Base-by-base conservation (phyloP, 1,284 basidiomycete species). In the Baeospora myosura region DNA sequence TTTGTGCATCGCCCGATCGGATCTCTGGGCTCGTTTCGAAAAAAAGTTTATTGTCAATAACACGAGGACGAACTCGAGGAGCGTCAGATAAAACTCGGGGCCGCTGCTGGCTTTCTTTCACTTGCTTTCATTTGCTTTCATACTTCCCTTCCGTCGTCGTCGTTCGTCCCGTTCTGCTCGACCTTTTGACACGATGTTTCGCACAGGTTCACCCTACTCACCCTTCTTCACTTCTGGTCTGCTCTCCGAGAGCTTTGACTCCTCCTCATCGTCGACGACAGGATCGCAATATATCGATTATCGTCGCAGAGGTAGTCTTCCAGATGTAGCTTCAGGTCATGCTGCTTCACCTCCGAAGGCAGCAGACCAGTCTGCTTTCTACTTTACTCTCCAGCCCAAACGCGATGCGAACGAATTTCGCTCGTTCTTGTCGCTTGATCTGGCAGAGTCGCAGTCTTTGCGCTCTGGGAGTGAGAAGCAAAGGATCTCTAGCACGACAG, bases 221-320 rank as follows among this genome's bases (percentile, higher is more conserved):
- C 65, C 72, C 22, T 74, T 79, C 57, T 78, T 79, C 68, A 76
- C 70, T 6, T 73, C 72, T n/a, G 76, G 76, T 40, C 65, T 79
- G 16, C 59, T 74, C 44, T 69, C 66, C 21, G 64, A 4, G 57
- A 38, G 59, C 52, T 11, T 52, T 52, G 28, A 47, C 50, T 35
- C 58, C 48, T 30, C 61, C 52, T 42, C 55, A 47, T 51, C 64
- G 20, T 60, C 58, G 23, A 53, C 17, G 45, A 58, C 17, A 53
- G 59, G n/a, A 61, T 60, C 4, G 54, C 58, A 23, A n/a, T n/a
- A n/a, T n/a, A n/a, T n/a, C n/a, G 57, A 58, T 40, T 57, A 54
- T 40, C 56, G 59, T 23, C 63, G 62, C 30, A 52, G 71, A 49
- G 65, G 71, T 38, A 68, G 69, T 46, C 66, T 72, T 1, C 63